A percentile compares a stretch with the other conserved stretches of the same genome.
phyloP scores from a whole-genome alignment of 2,329 filamentous ascomycete genomes.

The Cyphellophora europaea region DNA sequence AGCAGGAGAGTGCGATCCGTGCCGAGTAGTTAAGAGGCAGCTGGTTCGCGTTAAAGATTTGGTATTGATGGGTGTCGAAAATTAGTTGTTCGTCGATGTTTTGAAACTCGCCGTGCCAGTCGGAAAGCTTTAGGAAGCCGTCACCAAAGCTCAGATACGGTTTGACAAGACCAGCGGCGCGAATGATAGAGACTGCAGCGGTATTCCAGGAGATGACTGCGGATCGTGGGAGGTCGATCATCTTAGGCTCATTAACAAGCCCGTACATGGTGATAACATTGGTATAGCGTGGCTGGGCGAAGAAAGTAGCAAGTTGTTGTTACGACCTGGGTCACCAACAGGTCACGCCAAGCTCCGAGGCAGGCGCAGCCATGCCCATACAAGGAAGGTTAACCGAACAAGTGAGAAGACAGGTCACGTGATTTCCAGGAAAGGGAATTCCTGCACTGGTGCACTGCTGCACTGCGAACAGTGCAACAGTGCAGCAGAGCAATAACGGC shows the following conservation, averaged over 20 bases:
- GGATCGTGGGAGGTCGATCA: constrained; percentile 56
- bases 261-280: constrained; percentile 91
- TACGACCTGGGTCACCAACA: too few relatives aligned
- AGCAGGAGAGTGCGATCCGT: constrained; percentile 81
- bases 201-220: constrained; percentile 73
- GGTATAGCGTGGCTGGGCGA: constrained; percentile 83
- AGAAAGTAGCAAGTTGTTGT: constrained; percentile 82
- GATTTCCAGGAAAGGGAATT: too few relatives aligned
- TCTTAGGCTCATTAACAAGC: constrained; percentile 85
- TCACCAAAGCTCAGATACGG: constrained; percentile 75
- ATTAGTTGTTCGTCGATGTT: constrained; percentile 59
- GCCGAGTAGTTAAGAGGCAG: constrained; percentile 70
- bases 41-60: constrained; percentile 90
- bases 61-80: constrained; percentile 96
- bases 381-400: too few relatives aligned
- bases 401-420: too few relatives aligned
- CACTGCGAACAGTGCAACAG: too few relatives aligned
- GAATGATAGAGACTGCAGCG: constrained; percentile 62
- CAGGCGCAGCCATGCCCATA: too few relatives aligned
- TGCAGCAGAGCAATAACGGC: too few relatives aligned
- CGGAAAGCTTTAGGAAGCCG: constrained; percentile 81
- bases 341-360: too few relatives aligned
- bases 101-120: constrained; percentile 80
- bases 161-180: constrained; percentile 62
- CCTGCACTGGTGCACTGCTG: too few relatives aligned